A percentile compares a stretch with the other conserved stretches of the same genome.
These are phyloP conservation scores for Fraxinus nigra DNA, from an alignment of 305 asterid species.

Conservation along the genomic window DNA sequence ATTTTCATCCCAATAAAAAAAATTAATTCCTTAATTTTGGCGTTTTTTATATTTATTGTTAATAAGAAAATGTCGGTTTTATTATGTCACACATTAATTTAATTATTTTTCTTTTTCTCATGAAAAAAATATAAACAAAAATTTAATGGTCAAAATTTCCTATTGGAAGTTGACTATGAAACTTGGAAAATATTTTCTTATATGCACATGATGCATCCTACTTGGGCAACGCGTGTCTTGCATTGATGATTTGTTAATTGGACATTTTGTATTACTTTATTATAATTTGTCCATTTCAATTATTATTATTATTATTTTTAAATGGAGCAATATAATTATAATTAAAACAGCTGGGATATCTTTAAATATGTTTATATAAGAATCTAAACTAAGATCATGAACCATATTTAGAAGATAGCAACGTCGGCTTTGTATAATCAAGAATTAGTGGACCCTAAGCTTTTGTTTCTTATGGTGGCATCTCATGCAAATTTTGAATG, in stretches of 20 bases:
- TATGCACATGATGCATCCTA: background rate
- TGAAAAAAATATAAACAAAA: background rate
- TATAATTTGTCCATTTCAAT: background rate
- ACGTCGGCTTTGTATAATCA: constrained; percentile 3
- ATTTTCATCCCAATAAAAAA: too few relatives aligned
- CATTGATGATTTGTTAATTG: background rate
- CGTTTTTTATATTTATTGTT: constrained; percentile 4
- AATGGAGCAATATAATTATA: background rate
- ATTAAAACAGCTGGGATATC: background rate
- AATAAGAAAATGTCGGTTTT: constrained; percentile 20
- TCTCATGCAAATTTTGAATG: background rate
- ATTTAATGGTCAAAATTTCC: constrained; percentile 8
- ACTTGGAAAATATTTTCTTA: background rate
- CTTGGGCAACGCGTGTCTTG: constrained; percentile 14
- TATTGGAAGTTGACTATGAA: constrained; percentile 23
- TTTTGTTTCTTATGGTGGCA: background rate
- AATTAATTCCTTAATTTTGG: background rate
- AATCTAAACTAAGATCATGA: constrained; percentile 18
- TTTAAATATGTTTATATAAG: background rate
- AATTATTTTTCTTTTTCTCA: background rate
- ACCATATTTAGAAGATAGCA: constrained; percentile 23
- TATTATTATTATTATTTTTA: background rate
- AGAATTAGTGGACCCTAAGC: background rate
- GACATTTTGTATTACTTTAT: background rate
- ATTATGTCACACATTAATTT: constrained; percentile 10